Evolutionary conservation across 257 asterid genomes (phyloP).

Genomic region (Solanum appendiculatum): DNA sequence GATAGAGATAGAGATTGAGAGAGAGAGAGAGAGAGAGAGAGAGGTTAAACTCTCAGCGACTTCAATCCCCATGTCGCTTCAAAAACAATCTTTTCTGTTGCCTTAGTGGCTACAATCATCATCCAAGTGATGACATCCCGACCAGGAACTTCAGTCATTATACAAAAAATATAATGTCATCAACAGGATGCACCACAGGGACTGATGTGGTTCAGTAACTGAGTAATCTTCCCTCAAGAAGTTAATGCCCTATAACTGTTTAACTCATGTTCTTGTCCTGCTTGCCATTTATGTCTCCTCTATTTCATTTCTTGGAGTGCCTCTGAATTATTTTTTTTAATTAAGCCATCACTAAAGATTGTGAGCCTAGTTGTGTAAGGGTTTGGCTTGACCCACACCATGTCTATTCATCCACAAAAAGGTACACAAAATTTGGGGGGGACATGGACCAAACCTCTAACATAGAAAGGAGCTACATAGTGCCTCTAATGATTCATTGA

Average conservation of each 20-base stretch:
- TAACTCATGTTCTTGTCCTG: neutral
- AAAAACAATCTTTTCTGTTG: neutral
- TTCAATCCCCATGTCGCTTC: neutral
- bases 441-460: neutral
- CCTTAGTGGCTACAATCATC: neutral
- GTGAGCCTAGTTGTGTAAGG: neutral
- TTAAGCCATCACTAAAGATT: neutral
- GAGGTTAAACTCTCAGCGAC: neutral
- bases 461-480: neutral
- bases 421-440: neutral
- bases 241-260: neutral
- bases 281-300: neutral
- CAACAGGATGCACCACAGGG: neutral
- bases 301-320: neutral
- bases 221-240: neutral
- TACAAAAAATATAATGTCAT: neutral
- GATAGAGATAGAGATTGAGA: neutral
- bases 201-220: neutral
- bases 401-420: neutral
- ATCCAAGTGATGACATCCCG: neutral
- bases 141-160: neutral
- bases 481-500: neutral
- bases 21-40: neutral
- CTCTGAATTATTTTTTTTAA: neutral
- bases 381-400: neutral